Evolutionary conservation across 805 yeast genomes (phyloP), one percentile per base, ranked within the genome.

Genomic region (Candida corydali): DNA sequence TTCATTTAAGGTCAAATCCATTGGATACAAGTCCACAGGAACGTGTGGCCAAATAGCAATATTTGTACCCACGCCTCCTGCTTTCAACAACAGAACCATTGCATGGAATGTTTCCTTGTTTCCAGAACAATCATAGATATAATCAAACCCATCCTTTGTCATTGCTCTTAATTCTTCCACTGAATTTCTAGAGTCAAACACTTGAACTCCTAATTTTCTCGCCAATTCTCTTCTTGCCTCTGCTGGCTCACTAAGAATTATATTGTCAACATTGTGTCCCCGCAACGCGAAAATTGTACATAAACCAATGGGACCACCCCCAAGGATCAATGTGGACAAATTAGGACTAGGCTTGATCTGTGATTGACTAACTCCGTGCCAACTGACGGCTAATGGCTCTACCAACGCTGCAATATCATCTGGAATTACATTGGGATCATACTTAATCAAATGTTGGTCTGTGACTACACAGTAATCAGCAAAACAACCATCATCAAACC

Each of bases 241-340:
- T 9, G 80, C 80, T 17, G 82, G 84, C 46, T 76, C 84, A 15
- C 75, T 62, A 32, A 76, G 63, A 32, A 77, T 76, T n/a, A 79
- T 79, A 37, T 76, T 70, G 16, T 50, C 44, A 10, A 55, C 45
- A 17, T 43, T 43, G 31, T 68, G 65, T 3, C 75, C 81, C 41
- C 65, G 65, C 29, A 76, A 65, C 12, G 76, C 73, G 34, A 76
- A 59, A 14, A 75, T 65, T 3, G 80, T 67, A 16, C 82, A 75
- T 17, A 79, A 55, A 5, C 84, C 83, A 50, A 78, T 77, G 16
- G 82, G 80, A 4, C 84, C 84, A 18, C 78, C 75, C 20, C 83
- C 83, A 11, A 78, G 50, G 11, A 78, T 73, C 32, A 77, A 55
- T 3, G 78, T 80, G 4, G 69, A 51, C 37, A 44, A 71, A 55